These are phyloP conservation scores for Hemileccinum hortonii DNA, from an alignment of 1,284 basidiomycete genomes.

Conservation along the genomic window DNA sequence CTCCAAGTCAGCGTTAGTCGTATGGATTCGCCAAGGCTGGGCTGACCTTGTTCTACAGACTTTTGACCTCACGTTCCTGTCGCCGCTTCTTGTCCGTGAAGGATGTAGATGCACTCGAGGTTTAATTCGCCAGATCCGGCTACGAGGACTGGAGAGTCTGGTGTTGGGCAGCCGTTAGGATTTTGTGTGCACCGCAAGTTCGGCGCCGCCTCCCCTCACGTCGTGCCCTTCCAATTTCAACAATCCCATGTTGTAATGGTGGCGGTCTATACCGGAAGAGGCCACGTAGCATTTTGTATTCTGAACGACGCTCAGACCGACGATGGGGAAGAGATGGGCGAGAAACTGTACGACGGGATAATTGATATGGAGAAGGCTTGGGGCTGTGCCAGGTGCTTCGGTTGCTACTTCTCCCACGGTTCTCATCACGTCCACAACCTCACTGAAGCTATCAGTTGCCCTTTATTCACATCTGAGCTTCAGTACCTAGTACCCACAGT, in stretches of 20 bases:
- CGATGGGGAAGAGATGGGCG: constrained; percentile 87
- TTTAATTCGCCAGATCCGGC: constrained; percentile 92
- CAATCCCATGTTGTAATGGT: constrained; percentile 95
- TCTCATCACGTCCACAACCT: too few species aligned
- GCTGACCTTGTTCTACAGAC: constrained; percentile 83
- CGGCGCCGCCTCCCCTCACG: constrained; percentile 57
- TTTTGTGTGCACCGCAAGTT: constrained; percentile 72
- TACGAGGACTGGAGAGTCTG: constrained; percentile 81
- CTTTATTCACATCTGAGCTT: too few species aligned
- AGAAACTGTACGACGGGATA: constrained; percentile 91
- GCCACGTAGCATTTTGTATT: constrained; percentile 47
- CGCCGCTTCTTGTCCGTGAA: constrained; percentile 74
- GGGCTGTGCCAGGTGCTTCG: too few species aligned
- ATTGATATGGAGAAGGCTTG: too few species aligned
- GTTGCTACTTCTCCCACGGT: too few species aligned
- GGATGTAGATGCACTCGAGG: too few species aligned
- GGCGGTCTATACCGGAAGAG: constrained; percentile 85
- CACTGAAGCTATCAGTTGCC: too few species aligned
- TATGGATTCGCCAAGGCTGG: too few species aligned
- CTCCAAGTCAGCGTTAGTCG: constrained; percentile 1
- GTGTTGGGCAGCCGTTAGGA: constrained; percentile 74
- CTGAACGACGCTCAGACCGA: constrained; percentile 80
- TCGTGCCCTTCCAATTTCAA: constrained; percentile 84
- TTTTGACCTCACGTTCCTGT: constrained; percentile 89
- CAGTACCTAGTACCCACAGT: too few species aligned